Conservation (phyloP, 1,284 basidiomycete species). For the Pseudozyma tsukubaensis region DNA sequence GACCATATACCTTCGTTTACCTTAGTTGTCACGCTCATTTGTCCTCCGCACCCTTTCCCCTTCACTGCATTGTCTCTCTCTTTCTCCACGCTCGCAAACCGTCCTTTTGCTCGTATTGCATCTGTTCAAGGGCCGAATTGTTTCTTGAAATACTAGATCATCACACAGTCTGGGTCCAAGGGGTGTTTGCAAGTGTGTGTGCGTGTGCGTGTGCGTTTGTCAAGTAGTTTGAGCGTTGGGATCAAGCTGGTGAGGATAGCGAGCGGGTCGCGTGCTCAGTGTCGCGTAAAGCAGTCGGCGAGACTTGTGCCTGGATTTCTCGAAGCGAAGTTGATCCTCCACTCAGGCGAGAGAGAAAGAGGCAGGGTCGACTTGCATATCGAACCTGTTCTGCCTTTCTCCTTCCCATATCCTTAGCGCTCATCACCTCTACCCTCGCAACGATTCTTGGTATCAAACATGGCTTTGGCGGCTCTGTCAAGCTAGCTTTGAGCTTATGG, state of each 20-base stretch:
- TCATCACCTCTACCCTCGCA: too few species aligned
- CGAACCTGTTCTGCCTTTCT: too few species aligned
- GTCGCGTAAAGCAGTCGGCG: neutral
- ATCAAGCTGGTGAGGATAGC: neutral
- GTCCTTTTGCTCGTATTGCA: conserved; percentile 1
- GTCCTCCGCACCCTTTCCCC: neutral
- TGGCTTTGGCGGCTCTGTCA: too few species aligned
- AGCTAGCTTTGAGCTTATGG: too few species aligned
- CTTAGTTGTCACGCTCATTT: neutral
- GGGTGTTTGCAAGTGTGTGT: neutral
- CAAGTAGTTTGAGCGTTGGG: neutral
- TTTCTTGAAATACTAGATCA: neutral
- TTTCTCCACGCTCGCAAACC: neutral
- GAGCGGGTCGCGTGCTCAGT: neutral
- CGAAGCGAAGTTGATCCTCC: too few species aligned
- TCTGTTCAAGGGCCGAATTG: neutral
- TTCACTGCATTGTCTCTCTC: neutral
- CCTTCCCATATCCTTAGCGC: too few species aligned
- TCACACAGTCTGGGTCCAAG: neutral
- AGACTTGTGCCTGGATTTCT: too few species aligned
- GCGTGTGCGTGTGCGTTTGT: neutral
- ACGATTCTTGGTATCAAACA: too few species aligned
- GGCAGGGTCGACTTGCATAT: too few species aligned
- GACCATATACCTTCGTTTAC: neutral
- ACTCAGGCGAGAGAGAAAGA: too few species aligned